These are phyloP conservation scores for Leccinum variicolor DNA, from an alignment of 768 basidiomycete genomes.

Conservation along the genomic window DNA sequence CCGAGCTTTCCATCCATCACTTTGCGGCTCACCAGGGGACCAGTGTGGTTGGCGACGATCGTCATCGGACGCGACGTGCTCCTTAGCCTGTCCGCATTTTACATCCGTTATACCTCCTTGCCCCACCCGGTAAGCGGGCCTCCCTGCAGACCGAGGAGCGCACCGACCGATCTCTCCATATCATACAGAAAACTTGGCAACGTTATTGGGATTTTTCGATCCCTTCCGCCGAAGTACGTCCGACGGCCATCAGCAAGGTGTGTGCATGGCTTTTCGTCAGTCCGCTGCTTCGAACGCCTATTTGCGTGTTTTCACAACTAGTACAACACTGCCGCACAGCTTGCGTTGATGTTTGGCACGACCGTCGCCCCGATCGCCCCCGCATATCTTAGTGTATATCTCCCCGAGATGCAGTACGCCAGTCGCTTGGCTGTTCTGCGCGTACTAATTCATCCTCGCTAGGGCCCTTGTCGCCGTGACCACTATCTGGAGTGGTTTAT, in stretches of 20 bases:
- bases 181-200: slow-evolving; percentile 76
- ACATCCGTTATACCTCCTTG: slow-evolving; percentile 87
- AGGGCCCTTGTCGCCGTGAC: slow-evolving; percentile 89
- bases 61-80: slow-evolving; percentile 89
- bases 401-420: slow-evolving; percentile 76
- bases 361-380: slow-evolving; percentile 82
- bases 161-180: slow-evolving; percentile 2
- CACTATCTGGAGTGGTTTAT: slow-evolving; percentile 88
- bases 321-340: slow-evolving; percentile 92
- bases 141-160: neutral
- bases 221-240: slow-evolving; percentile 91
- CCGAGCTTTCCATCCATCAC: neutral
- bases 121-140: slow-evolving; percentile 64
- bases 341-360: slow-evolving; percentile 85
- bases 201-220: slow-evolving; percentile 97
- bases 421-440: neutral
- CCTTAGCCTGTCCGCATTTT: slow-evolving; percentile 86
- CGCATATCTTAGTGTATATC: slow-evolving; percentile 45
- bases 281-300: neutral
- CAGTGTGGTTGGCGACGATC: slow-evolving; percentile 81
- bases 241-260: slow-evolving; percentile 93
- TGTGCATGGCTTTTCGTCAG: neutral
- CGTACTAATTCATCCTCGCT: slow-evolving; percentile 2
- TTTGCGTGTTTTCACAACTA: slow-evolving; percentile 26
- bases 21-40: neutral